Conservation (phyloP, 345 rosid species). For the Aurinia saxatilis region DNA sequence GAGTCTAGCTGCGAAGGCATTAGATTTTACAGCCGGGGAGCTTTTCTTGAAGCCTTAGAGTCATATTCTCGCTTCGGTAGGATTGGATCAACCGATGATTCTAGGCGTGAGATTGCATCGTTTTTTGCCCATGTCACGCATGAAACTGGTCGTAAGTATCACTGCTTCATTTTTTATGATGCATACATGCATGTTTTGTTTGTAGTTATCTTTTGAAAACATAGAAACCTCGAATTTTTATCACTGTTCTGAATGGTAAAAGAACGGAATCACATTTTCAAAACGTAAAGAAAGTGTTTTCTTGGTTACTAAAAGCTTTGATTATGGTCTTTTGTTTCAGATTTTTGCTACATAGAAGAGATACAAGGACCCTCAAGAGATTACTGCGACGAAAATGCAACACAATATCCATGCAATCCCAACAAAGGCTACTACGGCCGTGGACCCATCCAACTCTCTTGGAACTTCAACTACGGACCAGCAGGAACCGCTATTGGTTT, state of each 20-base stretch:
- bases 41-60: conserved; percentile 45
- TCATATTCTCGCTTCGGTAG: conserved; percentile 50
- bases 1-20: conserved; percentile 44
- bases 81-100: conserved; percentile 39
- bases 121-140: conserved; percentile 81
- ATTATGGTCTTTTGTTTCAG: conserved; percentile 17
- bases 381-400: conserved; percentile 39
- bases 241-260: too few relatives aligned
- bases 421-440: conserved; percentile 54
- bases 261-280: too few relatives aligned
- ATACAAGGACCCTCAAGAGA: conserved; percentile 35
- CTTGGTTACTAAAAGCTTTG: neutral
- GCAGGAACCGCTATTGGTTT: conserved; percentile 46
- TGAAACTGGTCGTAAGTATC: conserved; percentile 69
- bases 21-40: conserved; percentile 49
- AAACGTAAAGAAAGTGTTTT: too few relatives aligned
- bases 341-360: conserved; percentile 55
- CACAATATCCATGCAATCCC: conserved; percentile 46
- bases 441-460: conserved; percentile 56
- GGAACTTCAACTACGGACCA: conserved; percentile 63
- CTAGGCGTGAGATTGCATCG: conserved; percentile 69
- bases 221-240: too few relatives aligned
- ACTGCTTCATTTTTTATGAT: neutral
- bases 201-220: too few relatives aligned
- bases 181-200: neutral